Evolutionary conservation across 257 asterid genomes (phyloP).

Genomic region (Datura wrightii): DNA sequence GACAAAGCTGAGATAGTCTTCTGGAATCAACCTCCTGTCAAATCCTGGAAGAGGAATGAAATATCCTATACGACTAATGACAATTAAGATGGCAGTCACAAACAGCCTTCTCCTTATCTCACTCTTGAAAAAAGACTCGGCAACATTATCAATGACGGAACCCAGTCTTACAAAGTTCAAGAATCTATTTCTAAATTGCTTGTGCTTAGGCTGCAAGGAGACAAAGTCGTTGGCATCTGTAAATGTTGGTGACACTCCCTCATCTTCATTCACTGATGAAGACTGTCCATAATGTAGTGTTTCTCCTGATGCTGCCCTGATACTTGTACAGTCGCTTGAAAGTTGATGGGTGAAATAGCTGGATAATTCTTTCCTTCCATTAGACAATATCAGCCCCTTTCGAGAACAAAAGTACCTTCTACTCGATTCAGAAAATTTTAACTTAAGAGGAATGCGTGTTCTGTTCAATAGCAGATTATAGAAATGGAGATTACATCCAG

Average conservation of each 20-base stretch:
- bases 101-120: slow-evolving; percentile 93
- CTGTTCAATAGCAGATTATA: slow-evolving; percentile 38
- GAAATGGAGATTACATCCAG: slow-evolving; percentile 35
- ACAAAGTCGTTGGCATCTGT: slow-evolving; percentile 35
- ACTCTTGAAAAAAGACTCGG: slow-evolving; percentile 95
- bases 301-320: slow-evolving; percentile 62
- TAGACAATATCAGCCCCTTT: slow-evolving; percentile 34
- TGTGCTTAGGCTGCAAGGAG: slow-evolving; percentile 43
- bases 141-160: slow-evolving; percentile 71
- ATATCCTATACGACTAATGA: slow-evolving; percentile 86
- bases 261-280: slow-evolving; percentile 41
- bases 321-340: slow-evolving; percentile 36
- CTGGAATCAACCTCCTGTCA: slow-evolving; percentile 91
- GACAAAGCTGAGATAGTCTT: slow-evolving; percentile 82
- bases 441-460: slow-evolving; percentile 37
- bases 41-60: slow-evolving; percentile 95
- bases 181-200: slow-evolving; percentile 71
- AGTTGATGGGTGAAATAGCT: slow-evolving; percentile 31
- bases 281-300: slow-evolving; percentile 53
- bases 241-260: slow-evolving; percentile 36
- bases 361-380: slow-evolving; percentile 40
- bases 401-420: slow-evolving; percentile 41
- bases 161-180: slow-evolving; percentile 71
- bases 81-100: slow-evolving; percentile 76
- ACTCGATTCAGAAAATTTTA: slow-evolving; percentile 40